Conservation (phyloP, 345 rosid species). For the Moricandia arvensis region DNA sequence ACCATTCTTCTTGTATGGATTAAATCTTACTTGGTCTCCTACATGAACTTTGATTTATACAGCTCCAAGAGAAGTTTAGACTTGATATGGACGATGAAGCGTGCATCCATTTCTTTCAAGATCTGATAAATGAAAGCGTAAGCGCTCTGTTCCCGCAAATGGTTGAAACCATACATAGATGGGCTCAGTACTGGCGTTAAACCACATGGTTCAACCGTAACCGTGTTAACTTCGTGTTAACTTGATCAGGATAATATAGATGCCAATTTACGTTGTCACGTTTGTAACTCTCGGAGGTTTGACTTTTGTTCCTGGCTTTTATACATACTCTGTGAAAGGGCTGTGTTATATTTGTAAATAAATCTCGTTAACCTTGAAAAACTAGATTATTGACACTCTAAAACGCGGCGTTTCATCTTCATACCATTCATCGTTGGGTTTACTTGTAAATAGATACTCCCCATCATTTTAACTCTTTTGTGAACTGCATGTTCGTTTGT, state of each 20-base stretch:
- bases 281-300: not conserved
- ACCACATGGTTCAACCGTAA: not conserved
- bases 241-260: constrained; percentile 2
- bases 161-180: constrained; percentile 98
- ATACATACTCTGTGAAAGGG: not conserved
- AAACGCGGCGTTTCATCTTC: not conserved
- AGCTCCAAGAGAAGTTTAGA: constrained; percentile 98
- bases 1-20: no score
- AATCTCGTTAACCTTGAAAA: not conserved
- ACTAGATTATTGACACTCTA: not conserved
- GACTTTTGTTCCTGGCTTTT: not conserved
- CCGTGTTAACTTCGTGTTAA: constrained; percentile 11
- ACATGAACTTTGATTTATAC: not conserved
- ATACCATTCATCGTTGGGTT: not conserved
- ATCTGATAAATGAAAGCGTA: constrained; percentile 94
- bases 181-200: constrained; percentile 99
- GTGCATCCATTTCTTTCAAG: constrained; percentile 95
- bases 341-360: constrained; percentile 15
- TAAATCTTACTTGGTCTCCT: no score
- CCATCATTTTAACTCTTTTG: not conserved
- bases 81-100: constrained; percentile 96
- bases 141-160: constrained; percentile 98
- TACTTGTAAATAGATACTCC: not conserved
- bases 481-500: not conserved
- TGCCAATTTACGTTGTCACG: constrained; percentile 3